Percentiles rank a stretch among this genome's conserved stretches.
phyloP scores from a whole-genome alignment of 1,284 basidiomycete species.

The Termitomyces sp. region DNA sequence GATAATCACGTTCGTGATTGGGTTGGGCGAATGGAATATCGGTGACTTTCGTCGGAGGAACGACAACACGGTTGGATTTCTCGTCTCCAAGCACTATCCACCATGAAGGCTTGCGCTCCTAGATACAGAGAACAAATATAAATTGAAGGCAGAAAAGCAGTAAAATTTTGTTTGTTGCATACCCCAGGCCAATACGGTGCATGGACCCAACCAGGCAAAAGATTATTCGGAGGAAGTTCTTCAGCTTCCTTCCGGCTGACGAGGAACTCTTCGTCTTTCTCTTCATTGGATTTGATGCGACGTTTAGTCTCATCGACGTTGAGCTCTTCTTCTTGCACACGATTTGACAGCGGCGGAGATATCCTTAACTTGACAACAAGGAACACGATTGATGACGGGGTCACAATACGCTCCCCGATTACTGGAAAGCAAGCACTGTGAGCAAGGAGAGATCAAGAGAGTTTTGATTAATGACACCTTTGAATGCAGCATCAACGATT shows the following conservation, averaged over 20 bases:
- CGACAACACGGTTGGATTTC: constrained; percentile 85
- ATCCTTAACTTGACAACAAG: constrained; percentile 82
- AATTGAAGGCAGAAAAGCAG: background rate
- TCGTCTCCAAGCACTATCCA: constrained; percentile 91
- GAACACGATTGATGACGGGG: constrained; percentile 86
- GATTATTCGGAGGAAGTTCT: constrained; percentile 36
- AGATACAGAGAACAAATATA: constrained; percentile 1
- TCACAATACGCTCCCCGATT: constrained; percentile 85
- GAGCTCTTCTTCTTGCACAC: constrained; percentile 27
- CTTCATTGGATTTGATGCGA: constrained; percentile 45
- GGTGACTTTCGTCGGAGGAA: constrained; percentile 82
- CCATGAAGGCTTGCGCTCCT: constrained; percentile 86
- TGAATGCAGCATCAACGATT: constrained; percentile 82
- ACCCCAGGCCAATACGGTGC: constrained; percentile 91
- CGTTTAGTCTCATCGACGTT: constrained; percentile 49
- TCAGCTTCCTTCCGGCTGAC: constrained; percentile 59
- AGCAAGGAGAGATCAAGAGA: background rate
- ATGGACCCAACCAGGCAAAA: constrained; percentile 66
- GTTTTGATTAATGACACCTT: constrained; percentile 45
- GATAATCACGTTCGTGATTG: constrained; percentile 59
- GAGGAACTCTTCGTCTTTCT: constrained; percentile 68
- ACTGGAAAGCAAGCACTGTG: constrained; percentile 42
- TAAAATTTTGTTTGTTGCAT: constrained; percentile 25
- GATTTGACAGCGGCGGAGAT: constrained; percentile 37
- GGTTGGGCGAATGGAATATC: constrained; percentile 72